phyloP scores from a whole-genome alignment of 1,139 yeast species.

The Spencermartinsiella ligniputridi region DNA sequence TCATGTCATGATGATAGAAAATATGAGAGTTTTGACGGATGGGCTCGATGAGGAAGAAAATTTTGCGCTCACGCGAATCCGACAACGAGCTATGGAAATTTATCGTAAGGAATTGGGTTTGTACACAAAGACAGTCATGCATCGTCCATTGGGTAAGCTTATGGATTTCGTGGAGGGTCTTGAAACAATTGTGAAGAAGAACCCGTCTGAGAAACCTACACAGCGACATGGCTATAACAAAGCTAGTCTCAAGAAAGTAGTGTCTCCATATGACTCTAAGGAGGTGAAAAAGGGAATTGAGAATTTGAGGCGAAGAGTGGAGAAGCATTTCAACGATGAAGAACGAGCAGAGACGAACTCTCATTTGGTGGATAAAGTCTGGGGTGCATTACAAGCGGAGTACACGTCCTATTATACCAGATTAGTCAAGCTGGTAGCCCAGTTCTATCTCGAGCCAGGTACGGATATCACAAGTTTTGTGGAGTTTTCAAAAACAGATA shows the following conservation, averaged over 20 bases:
- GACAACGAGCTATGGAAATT: constrained; percentile 33
- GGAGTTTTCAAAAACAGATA: constrained; percentile 42
- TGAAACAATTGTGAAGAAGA: constrained; percentile 45
- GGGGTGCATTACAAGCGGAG: constrained; percentile 51
- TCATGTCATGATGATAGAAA: constrained; percentile 59
- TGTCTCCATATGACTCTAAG: constrained; percentile 51
- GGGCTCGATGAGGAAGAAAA: constrained; percentile 39
- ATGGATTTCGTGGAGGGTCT: constrained; percentile 63
- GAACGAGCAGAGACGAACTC: constrained; percentile 40
- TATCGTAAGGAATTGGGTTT: constrained; percentile 44
- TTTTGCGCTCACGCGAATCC: constrained; percentile 29
- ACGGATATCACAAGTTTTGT: constrained; percentile 26
- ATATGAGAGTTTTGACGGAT: constrained; percentile 55
- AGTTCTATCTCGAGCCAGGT: constrained; percentile 40
- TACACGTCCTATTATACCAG: constrained; percentile 42
- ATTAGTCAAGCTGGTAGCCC: constrained; percentile 40
- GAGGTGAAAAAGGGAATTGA: constrained; percentile 57
- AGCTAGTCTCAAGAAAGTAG: constrained; percentile 52
- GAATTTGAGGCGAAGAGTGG: constrained; percentile 53
- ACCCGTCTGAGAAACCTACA: constrained; percentile 44
- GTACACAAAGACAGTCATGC: constrained; percentile 50
- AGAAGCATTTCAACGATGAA: constrained; percentile 48
- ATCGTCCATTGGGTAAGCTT: constrained; percentile 60
- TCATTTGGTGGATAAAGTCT: constrained; percentile 42
- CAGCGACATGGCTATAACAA: constrained; percentile 62